Evolutionary conservation across 2,329 filamentous ascomycete species (phyloP), one percentile per base, ranked within the genome.

Genomic region (Fusarium sororula): DNA sequence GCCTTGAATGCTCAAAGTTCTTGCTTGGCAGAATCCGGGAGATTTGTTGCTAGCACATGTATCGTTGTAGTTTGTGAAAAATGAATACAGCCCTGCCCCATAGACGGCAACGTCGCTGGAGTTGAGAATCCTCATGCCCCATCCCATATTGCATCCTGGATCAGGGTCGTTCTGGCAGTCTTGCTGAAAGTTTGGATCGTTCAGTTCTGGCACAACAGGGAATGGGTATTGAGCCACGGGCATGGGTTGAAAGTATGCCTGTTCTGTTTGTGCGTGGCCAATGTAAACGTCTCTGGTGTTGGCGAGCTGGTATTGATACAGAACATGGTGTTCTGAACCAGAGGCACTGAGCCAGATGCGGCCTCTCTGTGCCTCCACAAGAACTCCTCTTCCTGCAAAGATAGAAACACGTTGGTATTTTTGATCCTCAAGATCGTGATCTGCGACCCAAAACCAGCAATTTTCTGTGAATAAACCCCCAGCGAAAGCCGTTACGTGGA

Each of bases 191-290:
- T 79, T 41, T 3, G 78, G 78, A 44, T 79, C 78, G 13, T 66
- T 51, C 62, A 87, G 81, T 18, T 82, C 77, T 3, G 80, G 48
- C 26, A 84, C 82, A 1, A 82, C 75, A 0, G 84, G 78, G 81
- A 92, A 93, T 2, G 90, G 92, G 13, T 83, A 82, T 1, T 86
- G 85, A 0, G 91, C 89, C 51, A 82, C 83, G 0, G 92, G 91
- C 77, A 88, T 89, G 30, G 91, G 89, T 80, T 94, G 92, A 81
- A 89, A 93, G 82, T 94, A 94, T 2, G 92, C 89, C 9, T 91
- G 91, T 80, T 94, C 92, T 56, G 91, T 91, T 79, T 94, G 92
- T 54, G 91, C 88, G 75, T 90, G 86, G 24, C 90, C 90, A 77
- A 90, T 87, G 79, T 88, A 91, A 61, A 93, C 82, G 76, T 93